Conservation (phyloP, 2,329 filamentous ascomycete genomes). For the Cladosporium sp. region DNA sequence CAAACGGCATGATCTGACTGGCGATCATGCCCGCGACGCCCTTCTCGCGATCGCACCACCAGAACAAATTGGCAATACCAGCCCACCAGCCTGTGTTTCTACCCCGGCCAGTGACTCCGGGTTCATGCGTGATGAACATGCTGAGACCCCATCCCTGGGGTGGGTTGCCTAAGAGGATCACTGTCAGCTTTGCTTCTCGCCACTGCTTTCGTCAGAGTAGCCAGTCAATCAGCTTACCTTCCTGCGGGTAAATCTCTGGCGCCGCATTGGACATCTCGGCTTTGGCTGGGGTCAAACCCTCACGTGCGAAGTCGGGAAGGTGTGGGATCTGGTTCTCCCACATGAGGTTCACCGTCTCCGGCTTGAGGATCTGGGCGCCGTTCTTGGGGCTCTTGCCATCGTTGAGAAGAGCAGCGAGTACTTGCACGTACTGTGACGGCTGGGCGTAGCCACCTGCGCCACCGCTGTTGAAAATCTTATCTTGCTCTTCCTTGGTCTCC, state of each 20-base stretch:
- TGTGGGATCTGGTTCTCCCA: conserved; percentile 56
- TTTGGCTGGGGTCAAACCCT: conserved; percentile 36
- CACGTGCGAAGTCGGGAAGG: conserved; percentile 37
- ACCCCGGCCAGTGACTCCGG: conserved; percentile 36
- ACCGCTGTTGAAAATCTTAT: conserved; percentile 56
- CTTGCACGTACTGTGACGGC: conserved; percentile 62
- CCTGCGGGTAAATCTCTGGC: conserved; percentile 53
- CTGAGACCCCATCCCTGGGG: conserved; percentile 65
- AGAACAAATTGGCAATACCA: conserved; percentile 41
- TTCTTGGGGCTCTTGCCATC: conserved; percentile 62
- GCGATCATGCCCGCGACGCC: conserved; percentile 42
- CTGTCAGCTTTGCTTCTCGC: not conserved
- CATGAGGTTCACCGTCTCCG: conserved; percentile 61
- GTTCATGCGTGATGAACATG: conserved; percentile 38
- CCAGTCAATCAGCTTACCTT: conserved; percentile 9
- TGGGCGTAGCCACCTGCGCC: conserved; percentile 62
- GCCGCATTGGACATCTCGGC: conserved; percentile 38
- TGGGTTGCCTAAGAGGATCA: conserved; percentile 40
- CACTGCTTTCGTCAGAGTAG: not conserved
- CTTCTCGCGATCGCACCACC: conserved; percentile 41
- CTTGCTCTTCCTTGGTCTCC: conserved; percentile 46
- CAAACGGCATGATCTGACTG: conserved; percentile 40
- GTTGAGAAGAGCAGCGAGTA: conserved; percentile 64
- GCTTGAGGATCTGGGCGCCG: conserved; percentile 54
- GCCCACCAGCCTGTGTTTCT: conserved; percentile 37